Base-by-base conservation (phyloP, 163 green algal genomes). In the Chlamydomonas reinhardtii region DNA sequence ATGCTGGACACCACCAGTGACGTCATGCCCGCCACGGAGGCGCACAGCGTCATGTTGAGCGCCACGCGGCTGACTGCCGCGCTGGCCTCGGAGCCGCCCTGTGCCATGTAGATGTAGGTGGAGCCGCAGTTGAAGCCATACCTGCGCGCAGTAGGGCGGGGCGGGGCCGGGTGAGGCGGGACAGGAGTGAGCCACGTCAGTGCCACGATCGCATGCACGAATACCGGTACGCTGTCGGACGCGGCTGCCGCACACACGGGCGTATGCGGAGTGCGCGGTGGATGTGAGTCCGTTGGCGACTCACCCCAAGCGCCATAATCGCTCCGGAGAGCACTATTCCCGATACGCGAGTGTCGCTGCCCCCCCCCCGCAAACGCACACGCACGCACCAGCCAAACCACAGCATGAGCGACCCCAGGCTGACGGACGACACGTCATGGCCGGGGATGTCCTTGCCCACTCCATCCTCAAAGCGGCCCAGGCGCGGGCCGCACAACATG, bases 361-460 rank as follows among this genome's bases (percentile, higher is more conserved):
- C 43, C 11, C 48, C 11, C 12, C 48, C 39, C 39, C 39, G 39
- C 64, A 19, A 4, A 75, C 32, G 4, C 6, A 14, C 20, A 19
- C 4, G 3, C 70, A n/a, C 79, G 22, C 79, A 85, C 79, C 79
- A 85, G 2, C 79, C 79, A 17, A 85, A 90, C 80, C 84, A 90
- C 52, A 90, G 62, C 35, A 87, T 80, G n/a, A 96, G 92, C 0
- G 91, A 93, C 25, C 95, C 95, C n/a, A 97, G 84, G 17, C 89
- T 91, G 29, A 94, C 92, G 27, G 95, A 92, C 19, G 85, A 84
- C 78, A 93, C 89, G 74, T 94, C 91, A 61, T 94, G 91, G 1
- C 91, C 91, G 4, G 87, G 91, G n/a, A 94, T 85, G 2, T 91
- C 73, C 74, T 93, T 93, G 15, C 59, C 39, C n/a, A 43, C 72